Evolutionary conservation across 441 rosid genomes (phyloP), one percentile per base, ranked within the genome.

Genomic region (Metrosideros polymorpha): DNA sequence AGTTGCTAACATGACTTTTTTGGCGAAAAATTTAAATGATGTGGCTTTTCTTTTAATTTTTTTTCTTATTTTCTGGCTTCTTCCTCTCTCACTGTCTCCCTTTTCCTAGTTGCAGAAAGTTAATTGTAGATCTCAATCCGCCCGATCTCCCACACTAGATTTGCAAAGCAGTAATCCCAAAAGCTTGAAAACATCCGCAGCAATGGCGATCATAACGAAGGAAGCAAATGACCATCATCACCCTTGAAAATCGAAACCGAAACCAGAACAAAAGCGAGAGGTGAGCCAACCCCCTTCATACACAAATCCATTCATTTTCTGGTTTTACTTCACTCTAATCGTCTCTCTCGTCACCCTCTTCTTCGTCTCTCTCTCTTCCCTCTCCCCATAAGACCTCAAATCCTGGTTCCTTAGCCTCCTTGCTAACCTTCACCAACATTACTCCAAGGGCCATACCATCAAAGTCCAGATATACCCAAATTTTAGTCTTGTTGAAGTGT

Each of bases 391-490:
- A 49, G 88, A 87, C 84, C 84, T 86, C 82, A 87, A 84, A 1
- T 51, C 88, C 89, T 86, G 91, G 89, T 84, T 93, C 94, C 85
- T 93, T 91, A n/a, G 97, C 47, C 94, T 96, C 30, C 93, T 96
- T 14, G 59, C 89, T 83, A 85, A 94, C 32, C 95, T 97, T 13
- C 96, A 98, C 83, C 95, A 91, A 22, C 96, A 97, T 89, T 94
- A 94, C 93, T 94, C 98, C 49, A 85, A 90, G 49, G 99, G 99
- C 29, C 93, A 97, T 82, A 91, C 89, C 43, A 87, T 97, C 43
- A 97, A 97, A 85, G 95, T 94, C 83, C 98, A 95, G 82, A 84
- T 91, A 22, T 88, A 82, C 57, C 91, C 92, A 15, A 55, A 87
- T 84, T 94, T 89, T 53, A 85, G 93, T 25, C 95, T 93, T 14